These are phyloP conservation scores for Globisporangium solare DNA, from an alignment of 352 stramenopile species.

Conservation along the genomic window DNA sequence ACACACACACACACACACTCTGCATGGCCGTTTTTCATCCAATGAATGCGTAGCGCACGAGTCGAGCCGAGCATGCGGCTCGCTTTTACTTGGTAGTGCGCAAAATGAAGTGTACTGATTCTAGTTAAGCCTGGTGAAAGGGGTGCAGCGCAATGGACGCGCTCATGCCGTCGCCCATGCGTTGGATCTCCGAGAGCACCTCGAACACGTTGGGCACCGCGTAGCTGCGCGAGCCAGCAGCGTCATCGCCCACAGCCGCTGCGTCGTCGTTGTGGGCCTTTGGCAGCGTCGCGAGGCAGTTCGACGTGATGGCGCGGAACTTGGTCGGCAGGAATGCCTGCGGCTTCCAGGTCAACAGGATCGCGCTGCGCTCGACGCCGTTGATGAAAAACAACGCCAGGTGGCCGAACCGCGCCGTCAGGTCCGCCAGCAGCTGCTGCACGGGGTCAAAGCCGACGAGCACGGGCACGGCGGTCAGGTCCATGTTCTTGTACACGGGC, in stretches of 20 bases:
- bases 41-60: too few species aligned
- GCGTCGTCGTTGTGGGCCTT: conserved; percentile 13
- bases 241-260: conserved; percentile 17
- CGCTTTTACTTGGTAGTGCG: too few species aligned
- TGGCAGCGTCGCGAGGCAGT: conserved; percentile 49
- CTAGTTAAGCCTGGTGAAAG: conserved; percentile 20
- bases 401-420: conserved; percentile 56
- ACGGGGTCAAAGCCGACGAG: conserved; percentile 76
- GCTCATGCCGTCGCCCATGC: conserved; percentile 61
- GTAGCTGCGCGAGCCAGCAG: conserved; percentile 23
- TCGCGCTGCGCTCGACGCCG: conserved; percentile 49
- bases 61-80: too few species aligned
- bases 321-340: conserved; percentile 71
- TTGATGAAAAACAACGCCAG: conserved; percentile 82
- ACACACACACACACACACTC: too few species aligned
- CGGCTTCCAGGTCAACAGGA: conserved; percentile 78
- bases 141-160: conserved; percentile 44
- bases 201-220: conserved; percentile 78
- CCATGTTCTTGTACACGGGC: conserved; percentile 87
- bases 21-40: too few species aligned
- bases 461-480: conserved; percentile 53
- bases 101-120: conserved; percentile 1
- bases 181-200: conserved; percentile 70
- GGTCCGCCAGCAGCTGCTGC: conserved; percentile 50
- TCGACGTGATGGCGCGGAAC: conserved; percentile 77